Base-by-base conservation (phyloP, 2,329 filamentous ascomycete species). In the Pleurostoma richardsiae region DNA sequence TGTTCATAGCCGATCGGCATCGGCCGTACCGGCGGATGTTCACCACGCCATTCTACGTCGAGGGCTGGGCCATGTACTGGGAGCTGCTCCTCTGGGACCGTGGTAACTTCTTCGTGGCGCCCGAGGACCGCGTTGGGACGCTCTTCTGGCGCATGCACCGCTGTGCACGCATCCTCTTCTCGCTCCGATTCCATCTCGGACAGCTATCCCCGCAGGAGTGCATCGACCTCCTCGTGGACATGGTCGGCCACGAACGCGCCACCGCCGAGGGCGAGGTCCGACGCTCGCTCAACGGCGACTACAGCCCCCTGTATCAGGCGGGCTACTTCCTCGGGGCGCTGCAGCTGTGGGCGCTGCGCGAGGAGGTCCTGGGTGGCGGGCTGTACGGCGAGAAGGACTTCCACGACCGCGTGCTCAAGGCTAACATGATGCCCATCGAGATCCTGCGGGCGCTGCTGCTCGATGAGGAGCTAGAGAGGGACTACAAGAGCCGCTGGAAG, bases 101-200 rank as follows among this genome's bases (percentile, higher is more conserved):
- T 29, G 68, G 68, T 30, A 69, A 73, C 52, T 82, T 80, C 54
- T 70, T 73, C 47, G 62, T 64, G 4, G 66, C 67, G 1, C 67
- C 78, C 0, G 72, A 77, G 49, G 74, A 82, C 51, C 68, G 69
- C 38, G 69, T 83, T 27, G 79, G 79, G 0, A 77, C 80, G 51
- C 60, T 83, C 6, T 83, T 82, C 57, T 83, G 79, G 79, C 70
- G 77, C 10, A 80, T 83, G 73, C 79, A 83, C 57, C 74, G 80
- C 29, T 82, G 79, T 53, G 73, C 74, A 5, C 72, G 80, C 36
- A 82, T 82, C 52, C 62, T 77, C 10, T 82, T 83, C 59, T 79
- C 75, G 0, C 58, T 83, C 1, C 72, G 71, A 38, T 83, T 81
- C 49, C 79, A 83, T 54, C 68, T 83, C 1, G 77, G 76, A 2